Evolutionary conservation across 306 rosid genomes (phyloP), one percentile per base, ranked within the genome.

Genomic region (Sicyos baderoa): DNA sequence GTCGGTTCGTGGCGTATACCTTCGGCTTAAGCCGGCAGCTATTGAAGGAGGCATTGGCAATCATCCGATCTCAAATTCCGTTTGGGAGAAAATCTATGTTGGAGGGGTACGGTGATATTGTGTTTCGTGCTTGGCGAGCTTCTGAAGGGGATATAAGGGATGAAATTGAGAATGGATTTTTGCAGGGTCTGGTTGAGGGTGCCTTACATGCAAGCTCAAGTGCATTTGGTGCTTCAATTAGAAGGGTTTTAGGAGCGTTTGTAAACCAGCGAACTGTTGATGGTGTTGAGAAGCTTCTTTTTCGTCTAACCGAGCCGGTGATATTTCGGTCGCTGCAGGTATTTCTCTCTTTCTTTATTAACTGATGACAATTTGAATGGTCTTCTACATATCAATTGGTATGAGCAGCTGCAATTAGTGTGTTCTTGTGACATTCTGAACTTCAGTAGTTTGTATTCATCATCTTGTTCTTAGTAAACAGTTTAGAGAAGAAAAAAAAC

Each of bases 301-400:
- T 83, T 70, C 80, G 82, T 70, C 88, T 92, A 49, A 70, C 93
- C 0, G 96, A 92, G 76, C 98, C 98, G 67, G 83, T 92, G 71
- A 81, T 92, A 51, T 92, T 92, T 80, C 83, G 98, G 77, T 92
- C 96, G 73, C 54, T 92, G 52, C 98, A 92, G 95, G 96, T 92
- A 82, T 4, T 2, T 15, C 54, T 73, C n/a, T 44, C 66, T 8
- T 37, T 56, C 62, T 23, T n/a, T n/a, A 11, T 62, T n/a, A 57
- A 23, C 18, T 12, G 15, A 55, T 9, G 14, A 25, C 42, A 35
- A 6, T 35, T 25, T 5, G 63, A 5, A 23, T 15, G 42, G 1
- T 17, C n/a, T n/a, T 25, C 10, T 25, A 23, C 15, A 56, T 17
- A 16, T 22, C 9, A 23, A 12, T 56, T 13, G 62, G 17, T 56